phyloP scores from a whole-genome alignment of 2,329 filamentous ascomycete species.

The Colletotrichum phormii region DNA sequence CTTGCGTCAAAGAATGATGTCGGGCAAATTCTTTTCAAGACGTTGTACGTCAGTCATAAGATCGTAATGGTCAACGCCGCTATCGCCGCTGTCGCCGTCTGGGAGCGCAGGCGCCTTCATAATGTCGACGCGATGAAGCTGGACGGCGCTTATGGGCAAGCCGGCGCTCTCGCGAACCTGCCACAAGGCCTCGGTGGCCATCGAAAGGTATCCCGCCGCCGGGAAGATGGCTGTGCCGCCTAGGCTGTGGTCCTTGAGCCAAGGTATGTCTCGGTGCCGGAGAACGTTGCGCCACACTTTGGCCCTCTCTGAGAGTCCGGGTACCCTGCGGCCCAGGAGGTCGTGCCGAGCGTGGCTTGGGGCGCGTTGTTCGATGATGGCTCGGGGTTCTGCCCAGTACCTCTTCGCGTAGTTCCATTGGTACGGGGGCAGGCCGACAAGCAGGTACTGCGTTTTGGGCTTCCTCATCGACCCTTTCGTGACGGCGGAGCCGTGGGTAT shows the following conservation, averaged over 20 bases:
- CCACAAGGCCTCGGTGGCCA: constrained; percentile 42
- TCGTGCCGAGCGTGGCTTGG: constrained; percentile 16
- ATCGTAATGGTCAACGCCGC: too few species aligned
- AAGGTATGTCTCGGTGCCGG: constrained; percentile 44
- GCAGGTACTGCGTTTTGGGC: not conserved
- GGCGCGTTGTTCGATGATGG: constrained; percentile 22
- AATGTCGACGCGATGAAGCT: too few species aligned
- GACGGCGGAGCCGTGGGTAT: too few species aligned
- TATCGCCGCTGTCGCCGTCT: too few species aligned
- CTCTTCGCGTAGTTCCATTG: constrained; percentile 31
- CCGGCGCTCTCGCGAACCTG: constrained; percentile 36
- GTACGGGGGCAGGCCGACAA: constrained; percentile 36
- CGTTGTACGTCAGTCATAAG: too few species aligned
- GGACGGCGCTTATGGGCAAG: too few species aligned
- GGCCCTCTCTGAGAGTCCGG: constrained; percentile 30
- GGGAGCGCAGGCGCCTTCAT: too few species aligned
- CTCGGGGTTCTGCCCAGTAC: constrained; percentile 35
- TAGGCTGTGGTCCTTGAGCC: constrained; percentile 57
- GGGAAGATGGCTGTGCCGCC: constrained; percentile 55
- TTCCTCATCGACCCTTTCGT: not conserved
- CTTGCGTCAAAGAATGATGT: too few species aligned
- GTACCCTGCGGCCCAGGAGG: constrained; percentile 38
- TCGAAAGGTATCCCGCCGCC: constrained; percentile 49
- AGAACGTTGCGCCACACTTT: constrained; percentile 40
- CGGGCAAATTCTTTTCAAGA: too few species aligned